Evolutionary conservation across 1,284 basidiomycete genomes (phyloP).

Genomic region (Malassezia pachydermatis): DNA sequence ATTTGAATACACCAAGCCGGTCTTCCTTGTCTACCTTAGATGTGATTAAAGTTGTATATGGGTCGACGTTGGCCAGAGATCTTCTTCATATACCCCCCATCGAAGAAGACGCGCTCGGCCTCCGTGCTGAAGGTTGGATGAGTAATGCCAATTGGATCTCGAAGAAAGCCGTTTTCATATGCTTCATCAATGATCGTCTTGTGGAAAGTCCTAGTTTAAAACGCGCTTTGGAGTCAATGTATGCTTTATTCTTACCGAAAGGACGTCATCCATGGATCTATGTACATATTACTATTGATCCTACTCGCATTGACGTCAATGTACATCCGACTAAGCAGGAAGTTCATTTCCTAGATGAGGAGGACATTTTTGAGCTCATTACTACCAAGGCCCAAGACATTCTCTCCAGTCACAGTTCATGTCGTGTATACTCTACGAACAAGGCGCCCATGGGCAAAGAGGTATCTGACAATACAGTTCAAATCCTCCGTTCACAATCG

Average conservation of each 20-base stretch:
- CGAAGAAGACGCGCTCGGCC: constrained; percentile 24
- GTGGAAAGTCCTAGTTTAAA: constrained; percentile 83
- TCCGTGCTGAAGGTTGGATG: constrained; percentile 57
- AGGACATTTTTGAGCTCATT: constrained; percentile 70
- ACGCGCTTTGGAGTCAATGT: constrained; percentile 74
- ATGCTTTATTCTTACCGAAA: constrained; percentile 77
- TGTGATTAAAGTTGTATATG: constrained; percentile 72
- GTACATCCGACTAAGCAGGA: constrained; percentile 97
- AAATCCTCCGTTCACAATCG: constrained; percentile 6
- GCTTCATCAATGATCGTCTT: constrained; percentile 96
- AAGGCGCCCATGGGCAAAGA: constrained; percentile 18
- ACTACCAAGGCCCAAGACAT: constrained; percentile 48
- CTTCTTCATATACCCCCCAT: constrained; percentile 54
- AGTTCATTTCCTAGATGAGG: constrained; percentile 88
- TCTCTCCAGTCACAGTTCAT: constrained; percentile 32
- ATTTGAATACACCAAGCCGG: constrained; percentile 68
- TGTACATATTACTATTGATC: constrained; percentile 73
- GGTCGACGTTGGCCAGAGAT: constrained; percentile 68
- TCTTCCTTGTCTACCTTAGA: constrained; percentile 56
- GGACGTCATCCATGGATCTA: constrained; percentile 85
- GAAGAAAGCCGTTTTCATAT: constrained; percentile 70
- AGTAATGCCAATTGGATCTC: constrained; percentile 81
- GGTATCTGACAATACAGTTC: constrained; percentile 6
- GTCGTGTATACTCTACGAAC: constrained; percentile 32
- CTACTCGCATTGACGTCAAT: constrained; percentile 84